phyloP scores from a whole-genome alignment of 2,329 filamentous ascomycete genomes.

The Penicillium verrucosum region DNA sequence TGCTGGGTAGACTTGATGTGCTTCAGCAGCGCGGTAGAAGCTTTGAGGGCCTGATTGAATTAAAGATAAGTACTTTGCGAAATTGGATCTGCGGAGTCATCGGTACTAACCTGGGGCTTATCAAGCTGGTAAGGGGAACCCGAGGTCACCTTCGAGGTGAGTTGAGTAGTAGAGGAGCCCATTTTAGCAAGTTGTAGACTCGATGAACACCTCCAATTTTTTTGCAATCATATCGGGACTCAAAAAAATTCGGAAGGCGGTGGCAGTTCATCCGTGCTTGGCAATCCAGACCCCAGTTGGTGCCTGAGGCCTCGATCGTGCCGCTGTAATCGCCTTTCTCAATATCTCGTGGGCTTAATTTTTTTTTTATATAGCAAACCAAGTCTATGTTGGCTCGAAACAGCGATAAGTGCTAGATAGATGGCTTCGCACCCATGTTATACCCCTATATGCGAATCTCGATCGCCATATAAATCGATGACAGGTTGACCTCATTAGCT shows the following conservation, averaged over 20 bases:
- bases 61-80: constrained; percentile 17
- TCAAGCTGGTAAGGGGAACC: constrained; percentile 50
- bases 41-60: constrained; percentile 51
- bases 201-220: constrained; percentile 25
- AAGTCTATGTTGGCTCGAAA: too few relatives aligned
- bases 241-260: constrained; percentile 42
- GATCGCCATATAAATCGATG: neutral
- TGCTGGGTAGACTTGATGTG: constrained; percentile 53
- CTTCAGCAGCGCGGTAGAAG: constrained; percentile 57
- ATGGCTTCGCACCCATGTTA: neutral
- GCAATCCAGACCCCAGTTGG: constrained; percentile 16
- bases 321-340: neutral
- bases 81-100: neutral
- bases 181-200: constrained; percentile 33
- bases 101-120: constrained; percentile 42
- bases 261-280: constrained; percentile 33
- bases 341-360: neutral
- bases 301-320: constrained; percentile 16
- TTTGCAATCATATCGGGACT: constrained; percentile 28
- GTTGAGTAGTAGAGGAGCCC: constrained; percentile 37
- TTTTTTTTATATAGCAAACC: neutral
- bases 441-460: neutral
- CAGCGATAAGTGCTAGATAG: too few relatives aligned
- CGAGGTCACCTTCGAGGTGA: constrained; percentile 42
- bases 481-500: neutral